Base-by-base conservation (phyloP, 2,329 filamentous ascomycete species). In the Westerdykella aurantiaca region DNA sequence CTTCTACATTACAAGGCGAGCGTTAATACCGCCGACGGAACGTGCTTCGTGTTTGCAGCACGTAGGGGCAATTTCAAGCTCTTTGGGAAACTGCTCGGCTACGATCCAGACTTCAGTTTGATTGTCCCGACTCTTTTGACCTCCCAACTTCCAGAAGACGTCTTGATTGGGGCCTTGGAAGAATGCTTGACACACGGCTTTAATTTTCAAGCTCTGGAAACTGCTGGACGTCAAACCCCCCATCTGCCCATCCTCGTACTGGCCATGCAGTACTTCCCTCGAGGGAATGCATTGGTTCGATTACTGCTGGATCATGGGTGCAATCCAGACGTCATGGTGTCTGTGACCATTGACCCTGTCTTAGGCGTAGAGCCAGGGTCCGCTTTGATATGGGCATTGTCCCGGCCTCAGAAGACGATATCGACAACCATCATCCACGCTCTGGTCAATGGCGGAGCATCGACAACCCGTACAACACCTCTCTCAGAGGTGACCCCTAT, bases 391-490 rank as follows among this genome's bases (percentile, higher is more conserved):
- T 85, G 81, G 81, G 74, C 79, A 0, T 69, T 85, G 41, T 65
- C 78, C 6, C 80, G 83, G 49, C 78, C 79, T 0, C 78, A 82
- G 49, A 84, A 83, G 60, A 75, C 74, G 47, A 72, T 84, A 40
- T 82, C 79, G 60, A 79, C 76, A 29, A 60, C 69, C 4, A 66
- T 84, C 35, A 76, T 86, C 43, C 70, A 77, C 48, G 61, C 79
- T 38, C 67, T 85, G 16, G 64, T 85, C n/a, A 66, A 70, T 55
- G 58, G 72, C 48, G 71, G 70, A 58, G 80, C 78, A 42, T 81
- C 80, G 39, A 72, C 80, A 47, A 80, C 81, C 55, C 74, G 76
- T 21, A 72, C 77, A 50, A 75, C 79, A 0, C 64, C 67, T 3
- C 14, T 69, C 0, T 80, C 79, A 9, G 74, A 74, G 22, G 71